phyloP scores from a whole-genome alignment of 2,329 filamentous ascomycete genomes.

The Aspergillus latus region DNA sequence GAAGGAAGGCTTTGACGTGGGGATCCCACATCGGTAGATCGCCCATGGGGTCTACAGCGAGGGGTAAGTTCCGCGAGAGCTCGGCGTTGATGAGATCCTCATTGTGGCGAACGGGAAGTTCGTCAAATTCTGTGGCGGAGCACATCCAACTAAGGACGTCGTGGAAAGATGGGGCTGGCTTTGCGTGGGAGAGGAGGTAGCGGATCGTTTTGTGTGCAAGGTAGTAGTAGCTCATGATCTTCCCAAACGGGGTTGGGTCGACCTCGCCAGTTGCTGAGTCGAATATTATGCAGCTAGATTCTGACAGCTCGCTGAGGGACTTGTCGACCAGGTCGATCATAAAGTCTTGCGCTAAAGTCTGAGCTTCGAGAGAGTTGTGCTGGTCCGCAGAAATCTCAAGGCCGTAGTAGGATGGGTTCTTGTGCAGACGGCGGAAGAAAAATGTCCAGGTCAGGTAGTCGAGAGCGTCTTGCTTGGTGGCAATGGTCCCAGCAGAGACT shows the following conservation, averaged over 20 bases:
- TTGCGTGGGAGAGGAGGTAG: conserved; percentile 74
- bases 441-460: conserved; percentile 99
- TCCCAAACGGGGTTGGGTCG: conserved; percentile 84
- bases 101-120: conserved; percentile 95
- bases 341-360: conserved; percentile 85
- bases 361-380: conserved; percentile 81
- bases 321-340: conserved; percentile 91
- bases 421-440: conserved; percentile 95
- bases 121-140: conserved; percentile 90
- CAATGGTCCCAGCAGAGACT: conserved; percentile 86
- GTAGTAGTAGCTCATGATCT: conserved; percentile 99
- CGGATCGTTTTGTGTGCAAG: conserved; percentile 93
- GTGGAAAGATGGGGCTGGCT: conserved; percentile 71
- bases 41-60: conserved; percentile 61
- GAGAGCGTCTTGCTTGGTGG: conserved; percentile 92
- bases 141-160: conserved; percentile 92
- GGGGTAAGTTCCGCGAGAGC: conserved; percentile 76
- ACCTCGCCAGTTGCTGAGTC: conserved; percentile 80
- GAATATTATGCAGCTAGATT: conserved; percentile 79
- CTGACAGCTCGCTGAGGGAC: conserved; percentile 76
- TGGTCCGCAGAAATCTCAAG: conserved; percentile 91
- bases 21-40: conserved; percentile 93
- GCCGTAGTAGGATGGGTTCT: conserved; percentile 97
- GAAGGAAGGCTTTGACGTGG: conserved; percentile 91
- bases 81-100: conserved; percentile 96